Percentiles rank a stretch among this genome's conserved stretches.
These are phyloP conservation scores for Lactifluus hygrophoroides DNA, from an alignment of 768 basidiomycete species.

Conservation along the genomic window DNA sequence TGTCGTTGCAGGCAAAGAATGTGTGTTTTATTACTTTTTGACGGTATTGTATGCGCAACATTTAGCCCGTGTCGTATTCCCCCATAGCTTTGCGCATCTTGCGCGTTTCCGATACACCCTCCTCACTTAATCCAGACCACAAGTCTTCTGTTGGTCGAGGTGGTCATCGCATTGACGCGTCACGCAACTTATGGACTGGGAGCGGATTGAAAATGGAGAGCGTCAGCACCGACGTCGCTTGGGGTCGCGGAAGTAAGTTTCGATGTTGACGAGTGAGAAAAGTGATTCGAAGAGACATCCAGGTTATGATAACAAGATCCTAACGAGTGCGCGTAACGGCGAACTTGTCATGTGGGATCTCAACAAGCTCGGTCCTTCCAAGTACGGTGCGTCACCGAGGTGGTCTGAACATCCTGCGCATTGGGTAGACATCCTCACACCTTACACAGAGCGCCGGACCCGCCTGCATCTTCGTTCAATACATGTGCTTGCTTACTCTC, in stretches of 20 bases:
- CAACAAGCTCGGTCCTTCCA: constrained; percentile 53
- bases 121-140: constrained; percentile 25
- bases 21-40: constrained; percentile 32
- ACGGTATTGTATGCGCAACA: not conserved
- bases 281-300: not conserved
- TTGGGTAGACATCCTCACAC: constrained; percentile 4
- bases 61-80: not conserved
- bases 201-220: constrained; percentile 74
- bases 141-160: constrained; percentile 55
- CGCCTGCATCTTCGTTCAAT: constrained; percentile 70
- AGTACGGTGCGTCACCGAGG: constrained; percentile 46
- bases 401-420: not conserved
- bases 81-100: constrained; percentile 30
- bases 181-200: constrained; percentile 70
- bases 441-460: constrained; percentile 45
- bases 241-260: constrained; percentile 60
- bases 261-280: not conserved
- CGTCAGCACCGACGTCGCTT: constrained; percentile 71
- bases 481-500: constrained; percentile 58
- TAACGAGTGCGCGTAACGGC: constrained; percentile 74
- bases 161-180: constrained; percentile 60
- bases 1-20: constrained; percentile 74
- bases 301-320: constrained; percentile 68
- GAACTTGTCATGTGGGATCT: constrained; percentile 82
- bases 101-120: constrained; percentile 43